These are phyloP conservation scores for Bonnemaisonia californica DNA, from an alignment of 31 red algal genomes.

Conservation along the genomic window DNA sequence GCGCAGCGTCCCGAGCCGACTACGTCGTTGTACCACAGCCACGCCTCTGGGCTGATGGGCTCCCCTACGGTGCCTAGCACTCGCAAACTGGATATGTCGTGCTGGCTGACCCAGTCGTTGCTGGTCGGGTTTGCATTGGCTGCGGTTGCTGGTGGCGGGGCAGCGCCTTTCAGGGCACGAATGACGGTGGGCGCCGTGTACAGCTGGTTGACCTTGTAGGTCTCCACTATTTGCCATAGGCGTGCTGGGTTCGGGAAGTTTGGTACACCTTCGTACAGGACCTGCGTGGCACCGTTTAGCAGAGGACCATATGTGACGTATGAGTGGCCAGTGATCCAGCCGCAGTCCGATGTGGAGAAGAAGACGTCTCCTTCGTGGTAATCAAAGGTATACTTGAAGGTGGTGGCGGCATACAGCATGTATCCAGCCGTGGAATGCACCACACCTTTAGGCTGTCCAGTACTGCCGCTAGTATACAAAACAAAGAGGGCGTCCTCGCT, in stretches of 20 bases:
- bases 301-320: constrained; percentile 96
- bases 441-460: constrained; percentile 97
- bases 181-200: constrained; percentile 99
- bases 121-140: constrained; percentile 27
- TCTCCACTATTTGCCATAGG: constrained; percentile 90
- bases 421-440: constrained; percentile 92
- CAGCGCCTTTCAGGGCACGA: constrained; percentile 90
- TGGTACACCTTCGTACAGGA: constrained; percentile 94
- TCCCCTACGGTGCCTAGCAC: constrained; percentile 96
- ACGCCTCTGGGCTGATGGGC: constrained; percentile 98
- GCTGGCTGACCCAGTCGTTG: constrained; percentile 71
- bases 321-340: constrained; percentile 99
- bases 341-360: constrained; percentile 97
- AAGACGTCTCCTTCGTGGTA: constrained; percentile 90
- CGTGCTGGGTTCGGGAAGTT: constrained; percentile 85
- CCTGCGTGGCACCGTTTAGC: constrained; percentile 93
- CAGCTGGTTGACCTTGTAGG: constrained; percentile 81
- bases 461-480: constrained; percentile 93
- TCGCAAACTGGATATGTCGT: constrained; percentile 60
- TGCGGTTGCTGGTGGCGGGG: constrained; percentile 28
- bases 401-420: constrained; percentile 88
- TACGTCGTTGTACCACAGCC: constrained; percentile 94
- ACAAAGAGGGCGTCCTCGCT: constrained; percentile 96
- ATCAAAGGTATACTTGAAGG: constrained; percentile 97
- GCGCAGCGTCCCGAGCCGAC: constrained; percentile 74